These are phyloP conservation scores for Viola odorata DNA, from an alignment of 345 rosid species.

Conservation along the genomic window DNA sequence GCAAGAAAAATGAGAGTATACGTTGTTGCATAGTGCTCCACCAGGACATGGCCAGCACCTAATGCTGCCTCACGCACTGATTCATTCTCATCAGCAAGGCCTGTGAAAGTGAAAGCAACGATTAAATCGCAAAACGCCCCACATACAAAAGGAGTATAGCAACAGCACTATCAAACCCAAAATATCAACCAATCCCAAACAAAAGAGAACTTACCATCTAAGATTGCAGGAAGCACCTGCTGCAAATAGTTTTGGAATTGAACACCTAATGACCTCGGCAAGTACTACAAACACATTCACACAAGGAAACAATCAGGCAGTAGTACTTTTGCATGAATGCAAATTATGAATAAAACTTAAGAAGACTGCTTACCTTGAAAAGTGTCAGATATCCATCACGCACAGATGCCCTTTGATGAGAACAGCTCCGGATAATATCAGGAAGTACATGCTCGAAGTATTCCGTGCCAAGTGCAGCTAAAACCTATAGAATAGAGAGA, in stretches of 20 bases:
- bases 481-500: slow-evolving; percentile 49
- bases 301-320: slow-evolving; percentile 3
- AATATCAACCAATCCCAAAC: slow-evolving; percentile 3
- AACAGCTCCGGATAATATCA: slow-evolving; percentile 84
- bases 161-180: background rate
- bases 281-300: slow-evolving; percentile 45
- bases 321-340: background rate
- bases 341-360: background rate
- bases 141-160: background rate
- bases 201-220: slow-evolving; percentile 60
- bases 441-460: slow-evolving; percentile 84
- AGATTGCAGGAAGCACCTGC: slow-evolving; percentile 86
- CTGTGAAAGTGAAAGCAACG: slow-evolving; percentile 32
- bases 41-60: slow-evolving; percentile 96
- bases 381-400: slow-evolving; percentile 98
- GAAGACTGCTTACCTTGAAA: slow-evolving; percentile 57
- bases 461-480: slow-evolving; percentile 85
- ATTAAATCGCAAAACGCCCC: slow-evolving; percentile 6
- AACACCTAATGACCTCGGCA: slow-evolving; percentile 90
- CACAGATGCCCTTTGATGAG: slow-evolving; percentile 85
- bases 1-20: slow-evolving; percentile 14
- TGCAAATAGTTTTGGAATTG: slow-evolving; percentile 95
- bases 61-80: slow-evolving; percentile 99
- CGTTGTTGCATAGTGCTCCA: slow-evolving; percentile 98
- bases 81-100: slow-evolving; percentile 99